These are phyloP conservation scores for Spiromastix sp. DNA, from an alignment of 2,329 filamentous ascomycete species.

Conservation along the genomic window DNA sequence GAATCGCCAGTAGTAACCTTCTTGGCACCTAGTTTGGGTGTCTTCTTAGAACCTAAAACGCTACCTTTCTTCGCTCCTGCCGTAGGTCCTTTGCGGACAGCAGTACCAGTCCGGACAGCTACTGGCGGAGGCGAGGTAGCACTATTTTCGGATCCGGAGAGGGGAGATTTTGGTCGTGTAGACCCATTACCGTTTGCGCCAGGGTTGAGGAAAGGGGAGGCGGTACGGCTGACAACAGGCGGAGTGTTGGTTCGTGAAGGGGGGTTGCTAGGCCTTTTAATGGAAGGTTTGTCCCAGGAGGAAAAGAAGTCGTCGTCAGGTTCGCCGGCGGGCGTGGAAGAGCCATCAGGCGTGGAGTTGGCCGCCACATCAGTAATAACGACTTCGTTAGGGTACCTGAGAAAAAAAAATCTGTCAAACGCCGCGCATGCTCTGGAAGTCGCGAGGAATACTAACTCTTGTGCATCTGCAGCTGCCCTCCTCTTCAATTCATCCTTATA, in stretches of 20 bases:
- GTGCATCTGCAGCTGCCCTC: conserved; percentile 70
- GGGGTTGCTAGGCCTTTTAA: conserved; percentile 92
- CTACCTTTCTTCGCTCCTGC: conserved; percentile 65
- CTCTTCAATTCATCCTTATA: conserved; percentile 96
- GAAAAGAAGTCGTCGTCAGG: conserved; percentile 93
- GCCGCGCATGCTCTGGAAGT: background rate
- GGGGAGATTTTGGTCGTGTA: conserved; percentile 73
- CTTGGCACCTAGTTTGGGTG: conserved; percentile 78
- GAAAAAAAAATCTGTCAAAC: background rate
- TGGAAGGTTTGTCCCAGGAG: conserved; percentile 94
- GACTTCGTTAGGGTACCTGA: conserved; percentile 73
- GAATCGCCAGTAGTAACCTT: conserved; percentile 64
- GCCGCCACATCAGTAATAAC: conserved; percentile 64
- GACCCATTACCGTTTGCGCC: conserved; percentile 55
- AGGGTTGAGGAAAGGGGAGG: conserved; percentile 81
- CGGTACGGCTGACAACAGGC: conserved; percentile 65
- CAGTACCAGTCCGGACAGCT: conserved; percentile 63
- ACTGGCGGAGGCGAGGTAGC: conserved; percentile 45
- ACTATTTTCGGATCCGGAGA: conserved; percentile 47
- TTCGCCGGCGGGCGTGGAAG: conserved; percentile 70
- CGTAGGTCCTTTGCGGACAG: conserved; percentile 64
- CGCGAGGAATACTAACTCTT: conserved; percentile 55
- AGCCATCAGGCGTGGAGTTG: conserved; percentile 51
- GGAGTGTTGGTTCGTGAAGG: conserved; percentile 83
- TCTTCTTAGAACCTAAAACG: conserved; percentile 78